phyloP scores from a whole-genome alignment of 805 yeast species.

The Metschnikowia shivogae region DNA sequence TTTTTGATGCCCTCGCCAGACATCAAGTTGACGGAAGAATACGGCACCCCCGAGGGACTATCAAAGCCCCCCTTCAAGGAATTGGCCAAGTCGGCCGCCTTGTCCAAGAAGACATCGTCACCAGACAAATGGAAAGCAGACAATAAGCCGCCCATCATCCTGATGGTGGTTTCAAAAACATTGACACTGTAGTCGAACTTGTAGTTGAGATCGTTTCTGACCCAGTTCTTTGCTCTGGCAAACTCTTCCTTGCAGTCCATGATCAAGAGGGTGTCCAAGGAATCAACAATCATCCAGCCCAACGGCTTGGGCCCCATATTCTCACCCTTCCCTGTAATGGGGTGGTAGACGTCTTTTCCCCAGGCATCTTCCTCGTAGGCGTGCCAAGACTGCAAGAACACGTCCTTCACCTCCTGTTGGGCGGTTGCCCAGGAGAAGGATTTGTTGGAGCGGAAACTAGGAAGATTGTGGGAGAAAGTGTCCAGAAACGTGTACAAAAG shows the following conservation, averaged over 20 bases:
- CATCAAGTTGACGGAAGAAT: constrained; percentile 68
- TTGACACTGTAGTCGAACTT: constrained; percentile 72
- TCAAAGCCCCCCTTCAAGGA: constrained; percentile 67
- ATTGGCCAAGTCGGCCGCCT: constrained; percentile 77
- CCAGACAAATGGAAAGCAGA: constrained; percentile 72
- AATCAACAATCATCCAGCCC: constrained; percentile 92
- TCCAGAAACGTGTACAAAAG: constrained; percentile 9
- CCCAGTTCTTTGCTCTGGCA: constrained; percentile 67
- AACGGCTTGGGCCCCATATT: constrained; percentile 80
- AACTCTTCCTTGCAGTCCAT: constrained; percentile 70
- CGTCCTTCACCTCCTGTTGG: constrained; percentile 57
- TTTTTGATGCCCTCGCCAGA: constrained; percentile 57
- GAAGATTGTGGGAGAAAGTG: neutral
- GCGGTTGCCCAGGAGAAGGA: constrained; percentile 41
- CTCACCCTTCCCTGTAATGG: constrained; percentile 55
- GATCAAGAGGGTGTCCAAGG: constrained; percentile 74
- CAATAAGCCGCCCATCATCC: constrained; percentile 91
- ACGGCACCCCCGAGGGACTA: constrained; percentile 67
- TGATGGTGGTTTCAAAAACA: constrained; percentile 88
- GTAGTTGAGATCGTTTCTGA: constrained; percentile 62
- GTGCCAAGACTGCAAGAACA: constrained; percentile 72
- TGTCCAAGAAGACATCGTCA: constrained; percentile 68
- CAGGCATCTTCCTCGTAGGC: constrained; percentile 73
- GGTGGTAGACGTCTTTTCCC: constrained; percentile 79
- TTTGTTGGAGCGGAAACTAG: neutral